Conservation (phyloP, 352 stramenopile genomes). For the Phytophthora fragariae region DNA sequence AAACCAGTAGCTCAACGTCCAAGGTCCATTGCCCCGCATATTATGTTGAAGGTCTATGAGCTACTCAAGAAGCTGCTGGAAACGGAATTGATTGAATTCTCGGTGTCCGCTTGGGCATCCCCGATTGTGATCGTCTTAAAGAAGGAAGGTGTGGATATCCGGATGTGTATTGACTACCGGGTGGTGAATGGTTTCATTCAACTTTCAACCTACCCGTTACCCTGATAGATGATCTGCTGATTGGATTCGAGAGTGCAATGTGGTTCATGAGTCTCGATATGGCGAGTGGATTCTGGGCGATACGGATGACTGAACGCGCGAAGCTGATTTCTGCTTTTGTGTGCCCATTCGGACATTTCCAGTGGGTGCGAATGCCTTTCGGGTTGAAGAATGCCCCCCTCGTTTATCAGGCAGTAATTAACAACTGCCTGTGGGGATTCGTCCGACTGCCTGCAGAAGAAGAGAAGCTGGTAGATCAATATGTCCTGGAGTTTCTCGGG, state of each 20-base stretch:
- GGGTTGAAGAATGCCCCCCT: conserved; percentile 1
- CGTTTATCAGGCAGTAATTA: not conserved
- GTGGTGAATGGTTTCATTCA: conserved; percentile 5
- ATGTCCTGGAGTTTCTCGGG: not conserved
- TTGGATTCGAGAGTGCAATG: not conserved
- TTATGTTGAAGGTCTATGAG: not conserved
- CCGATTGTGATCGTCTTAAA: not conserved
- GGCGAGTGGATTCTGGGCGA: conserved; percentile 4
- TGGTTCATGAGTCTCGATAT: conserved; percentile 8
- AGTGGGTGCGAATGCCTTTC: conserved; percentile 9
- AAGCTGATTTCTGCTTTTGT: conserved; percentile 4
- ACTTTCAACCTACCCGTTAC: conserved; percentile 2
- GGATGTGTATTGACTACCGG: conserved; percentile 10
- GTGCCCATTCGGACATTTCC: conserved; percentile 5
- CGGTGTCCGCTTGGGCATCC: not conserved
- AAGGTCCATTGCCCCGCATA: not conserved
- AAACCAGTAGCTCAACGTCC: not conserved
- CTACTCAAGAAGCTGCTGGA: not conserved
- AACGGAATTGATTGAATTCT: not conserved
- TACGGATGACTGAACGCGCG: not conserved
- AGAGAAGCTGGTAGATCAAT: not conserved
- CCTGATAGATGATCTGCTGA: conserved; percentile 10
- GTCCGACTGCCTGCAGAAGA: not conserved
- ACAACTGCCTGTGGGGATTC: conserved; percentile 7
- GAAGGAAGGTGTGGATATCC: conserved; percentile 9